Conservation (phyloP, 2,329 filamentous ascomycete genomes). For the Xylariales sp. region DNA sequence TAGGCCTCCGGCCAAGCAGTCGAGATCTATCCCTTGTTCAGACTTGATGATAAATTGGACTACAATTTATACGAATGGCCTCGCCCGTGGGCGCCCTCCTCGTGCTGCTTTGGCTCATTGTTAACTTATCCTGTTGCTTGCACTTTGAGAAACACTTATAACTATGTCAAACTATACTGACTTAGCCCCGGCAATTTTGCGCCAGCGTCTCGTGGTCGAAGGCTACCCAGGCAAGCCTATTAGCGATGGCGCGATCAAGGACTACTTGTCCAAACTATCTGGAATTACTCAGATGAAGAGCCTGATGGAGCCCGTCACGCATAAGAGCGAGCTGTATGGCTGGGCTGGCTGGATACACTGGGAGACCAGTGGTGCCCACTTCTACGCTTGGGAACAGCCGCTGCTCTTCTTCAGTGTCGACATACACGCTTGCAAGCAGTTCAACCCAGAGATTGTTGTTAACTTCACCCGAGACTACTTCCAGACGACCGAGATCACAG, state of each 20-base stretch:
- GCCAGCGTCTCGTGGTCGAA: constrained; percentile 8
- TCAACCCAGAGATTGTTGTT: constrained; percentile 3
- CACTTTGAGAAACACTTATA: too few relatives aligned
- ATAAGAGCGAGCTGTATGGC: constrained; percentile 7
- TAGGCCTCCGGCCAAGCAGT: too few relatives aligned
- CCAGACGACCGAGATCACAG: neutral
- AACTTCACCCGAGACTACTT: constrained; percentile 4
- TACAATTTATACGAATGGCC: too few relatives aligned
- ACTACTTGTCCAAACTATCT: constrained; percentile 6
- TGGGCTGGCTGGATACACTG: constrained; percentile 9
- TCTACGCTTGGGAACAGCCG: constrained; percentile 8
- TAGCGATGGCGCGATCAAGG: neutral
- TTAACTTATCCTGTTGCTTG: too few relatives aligned
- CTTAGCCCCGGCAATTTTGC: constrained; percentile 4
- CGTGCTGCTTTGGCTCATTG: too few relatives aligned
- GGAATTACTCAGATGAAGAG: neutral
- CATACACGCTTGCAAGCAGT: constrained; percentile 9
- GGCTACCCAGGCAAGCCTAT: constrained; percentile 6
- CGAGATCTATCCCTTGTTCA: too few relatives aligned
- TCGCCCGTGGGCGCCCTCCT: too few relatives aligned
- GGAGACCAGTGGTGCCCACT: constrained; percentile 8
- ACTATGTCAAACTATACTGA: neutral
- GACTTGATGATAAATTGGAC: too few relatives aligned
- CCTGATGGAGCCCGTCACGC: constrained; percentile 8
- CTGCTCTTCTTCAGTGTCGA: constrained; percentile 9